Base-by-base conservation (phyloP, 1,284 basidiomycete species). In the Hymenochaete sp. region DNA sequence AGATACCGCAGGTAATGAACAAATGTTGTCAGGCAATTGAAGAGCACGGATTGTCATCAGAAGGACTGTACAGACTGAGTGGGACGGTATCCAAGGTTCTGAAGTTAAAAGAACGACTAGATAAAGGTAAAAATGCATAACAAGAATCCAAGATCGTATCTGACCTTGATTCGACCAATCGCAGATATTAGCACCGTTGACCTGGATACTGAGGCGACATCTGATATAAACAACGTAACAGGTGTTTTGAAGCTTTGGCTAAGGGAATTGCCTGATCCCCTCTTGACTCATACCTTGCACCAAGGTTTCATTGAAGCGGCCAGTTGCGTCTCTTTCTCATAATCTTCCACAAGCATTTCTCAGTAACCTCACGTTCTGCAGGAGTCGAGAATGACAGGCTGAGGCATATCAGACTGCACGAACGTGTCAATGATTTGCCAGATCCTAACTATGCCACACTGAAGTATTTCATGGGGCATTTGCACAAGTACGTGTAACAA, bases 361-460 rank as follows among this genome's bases (percentile, higher is more conserved):
- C 9, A 8, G 7, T 16, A 24, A 8, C 13, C 28, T 33, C 24
- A 45, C 2, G 4, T 8, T 50, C 39, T 29, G 41, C 59, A 93
- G 92, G 84, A 59, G 89, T 92, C 54, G 93, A 97, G 43, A 93
- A 95, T 57, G 90, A 95, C 56, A 77, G 93, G 44, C 66, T 97
- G 53, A 77, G 93, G 52, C 93, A 98, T 58, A 97, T 98, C 53
- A 77, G 93, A 41, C 67, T 98, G 48, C 95, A 99, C 58, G 95
- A 98, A 61, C 80, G 89, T 43, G 93, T 99, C 40, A 98, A 99
- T 59, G 93, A 97, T 55, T 72, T 99, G 42, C 96, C 95, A 3
- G 95, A 99, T 66, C 79, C 96, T 10, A 97, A 98, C 64, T 99
- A 99, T 59, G 91, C 96, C 1, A 97, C 95, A 1, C 72, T 98